Conservation (phyloP, 1,284 basidiomycete genomes). For the Omphalotus olearius region DNA sequence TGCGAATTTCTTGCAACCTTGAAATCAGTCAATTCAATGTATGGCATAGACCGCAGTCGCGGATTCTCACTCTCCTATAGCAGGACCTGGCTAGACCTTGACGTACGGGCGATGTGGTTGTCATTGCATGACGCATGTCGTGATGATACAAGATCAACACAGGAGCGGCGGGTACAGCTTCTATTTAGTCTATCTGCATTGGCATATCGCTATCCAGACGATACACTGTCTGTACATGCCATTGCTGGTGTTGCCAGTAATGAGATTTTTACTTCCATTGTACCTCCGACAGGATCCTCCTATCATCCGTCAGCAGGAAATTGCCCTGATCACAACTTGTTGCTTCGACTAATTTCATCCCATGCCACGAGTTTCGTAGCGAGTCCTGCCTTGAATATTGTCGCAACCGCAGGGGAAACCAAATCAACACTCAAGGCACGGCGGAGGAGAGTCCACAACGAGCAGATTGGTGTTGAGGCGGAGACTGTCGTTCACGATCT, state of each 20-base stretch:
- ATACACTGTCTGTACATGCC: not conserved
- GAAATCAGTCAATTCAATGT: not conserved
- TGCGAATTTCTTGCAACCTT: not conserved
- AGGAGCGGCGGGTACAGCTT: not conserved
- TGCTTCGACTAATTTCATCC: not conserved
- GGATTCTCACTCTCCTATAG: constrained; percentile 3
- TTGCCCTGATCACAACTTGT: not conserved
- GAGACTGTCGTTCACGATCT: too few relatives aligned
- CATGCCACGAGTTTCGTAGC: not conserved
- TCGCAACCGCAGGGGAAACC: too few relatives aligned
- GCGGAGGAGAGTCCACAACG: too few relatives aligned
- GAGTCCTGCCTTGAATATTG: not conserved
- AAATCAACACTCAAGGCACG: too few relatives aligned
- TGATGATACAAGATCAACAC: too few relatives aligned
- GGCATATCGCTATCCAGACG: not conserved
- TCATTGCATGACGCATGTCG: constrained; percentile 4
- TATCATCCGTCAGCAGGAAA: not conserved
- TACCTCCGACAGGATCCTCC: not conserved
- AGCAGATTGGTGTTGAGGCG: too few relatives aligned
- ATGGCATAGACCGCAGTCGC: not conserved
- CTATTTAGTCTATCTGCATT: constrained; percentile 9
- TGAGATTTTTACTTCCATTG: not conserved
- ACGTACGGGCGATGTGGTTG: constrained; percentile 2
- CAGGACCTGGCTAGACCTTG: not conserved
- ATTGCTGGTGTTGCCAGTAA: not conserved